phyloP scores from a whole-genome alignment of 768 basidiomycete species.

The Amanita molliuscula region DNA sequence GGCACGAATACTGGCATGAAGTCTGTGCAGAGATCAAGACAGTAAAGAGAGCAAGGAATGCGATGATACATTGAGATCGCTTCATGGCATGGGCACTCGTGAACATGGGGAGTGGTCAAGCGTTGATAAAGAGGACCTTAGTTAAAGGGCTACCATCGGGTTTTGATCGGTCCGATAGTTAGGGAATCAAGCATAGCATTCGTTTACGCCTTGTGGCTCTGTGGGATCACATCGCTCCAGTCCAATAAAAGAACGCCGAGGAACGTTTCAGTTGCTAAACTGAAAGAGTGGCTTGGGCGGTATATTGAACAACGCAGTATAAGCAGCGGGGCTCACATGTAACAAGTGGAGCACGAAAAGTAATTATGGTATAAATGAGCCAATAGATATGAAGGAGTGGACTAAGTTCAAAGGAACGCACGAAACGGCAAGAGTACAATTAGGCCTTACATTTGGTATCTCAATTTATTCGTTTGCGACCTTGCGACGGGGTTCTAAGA shows the following conservation, averaged over 20 bases:
- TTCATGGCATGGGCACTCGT: not conserved
- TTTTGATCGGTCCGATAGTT: not conserved
- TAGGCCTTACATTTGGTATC: not conserved
- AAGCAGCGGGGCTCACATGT: not conserved
- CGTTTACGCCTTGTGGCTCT: slow-evolving; percentile 62
- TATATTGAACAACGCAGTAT: not conserved
- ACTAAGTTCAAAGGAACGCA: not conserved
- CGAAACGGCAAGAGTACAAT: not conserved
- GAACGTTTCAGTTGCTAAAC: too few relatives aligned
- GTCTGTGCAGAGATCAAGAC: not conserved
- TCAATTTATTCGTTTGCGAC: slow-evolving; percentile 4
- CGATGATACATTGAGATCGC: not conserved
- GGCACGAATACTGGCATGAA: slow-evolving; percentile 8
- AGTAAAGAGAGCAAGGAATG: not conserved
- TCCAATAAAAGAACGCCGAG: too few relatives aligned
- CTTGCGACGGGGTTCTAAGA: not conserved
- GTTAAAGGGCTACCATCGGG: not conserved
- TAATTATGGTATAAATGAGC: slow-evolving; percentile 1
- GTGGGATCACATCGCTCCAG: not conserved
- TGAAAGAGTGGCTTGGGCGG: not conserved
- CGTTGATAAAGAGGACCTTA: not conserved
- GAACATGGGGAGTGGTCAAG: not conserved
- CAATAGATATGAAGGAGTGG: slow-evolving; percentile 4
- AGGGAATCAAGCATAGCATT: slow-evolving; percentile 45
- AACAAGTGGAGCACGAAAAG: not conserved